phyloP scores from a whole-genome alignment of 2,329 filamentous ascomycete genomes.

The Penicillium paneum region DNA sequence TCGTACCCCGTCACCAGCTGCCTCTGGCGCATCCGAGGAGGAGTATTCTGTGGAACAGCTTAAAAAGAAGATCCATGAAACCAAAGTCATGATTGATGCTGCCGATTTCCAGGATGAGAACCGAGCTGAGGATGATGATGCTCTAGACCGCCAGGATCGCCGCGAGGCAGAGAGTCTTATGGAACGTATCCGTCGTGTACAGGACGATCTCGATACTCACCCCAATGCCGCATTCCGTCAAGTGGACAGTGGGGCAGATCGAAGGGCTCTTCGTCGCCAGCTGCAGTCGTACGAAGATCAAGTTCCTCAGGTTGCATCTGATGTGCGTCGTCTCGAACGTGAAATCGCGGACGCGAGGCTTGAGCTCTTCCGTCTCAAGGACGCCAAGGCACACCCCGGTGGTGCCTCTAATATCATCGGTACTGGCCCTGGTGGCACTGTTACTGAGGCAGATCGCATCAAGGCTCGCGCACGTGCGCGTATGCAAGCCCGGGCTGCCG shows the following conservation, averaged over 20 bases:
- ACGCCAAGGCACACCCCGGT: conserved; percentile 85
- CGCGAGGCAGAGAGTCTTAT: conserved; percentile 93
- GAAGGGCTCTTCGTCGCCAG: conserved; percentile 80
- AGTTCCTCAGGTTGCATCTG: conserved; percentile 85
- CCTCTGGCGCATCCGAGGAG: conserved; percentile 66
- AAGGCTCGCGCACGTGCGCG: conserved; percentile 95
- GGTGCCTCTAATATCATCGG: conserved; percentile 80
- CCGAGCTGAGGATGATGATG: conserved; percentile 83
- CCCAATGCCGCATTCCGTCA: conserved; percentile 70
- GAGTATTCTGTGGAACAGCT: conserved; percentile 84
- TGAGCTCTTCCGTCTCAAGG: conserved; percentile 88
- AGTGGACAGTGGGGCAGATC: conserved; percentile 82
- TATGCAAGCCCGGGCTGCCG: conserved; percentile 97
- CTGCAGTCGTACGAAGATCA: conserved; percentile 85
- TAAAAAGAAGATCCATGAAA: conserved; percentile 88
- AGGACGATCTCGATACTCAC: conserved; percentile 91
- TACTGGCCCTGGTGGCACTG: conserved; percentile 81
- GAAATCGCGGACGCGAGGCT: conserved; percentile 87
- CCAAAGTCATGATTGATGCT: conserved; percentile 88
- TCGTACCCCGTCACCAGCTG: conserved; percentile 74
- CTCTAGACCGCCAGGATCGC: conserved; percentile 82
- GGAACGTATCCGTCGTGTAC: conserved; percentile 81
- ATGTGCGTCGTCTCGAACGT: conserved; percentile 86
- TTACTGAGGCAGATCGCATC: conserved; percentile 90
- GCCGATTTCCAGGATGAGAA: conserved; percentile 96